These are phyloP conservation scores for Ulmus americana DNA, from an alignment of 331 rosid species.

Conservation along the genomic window DNA sequence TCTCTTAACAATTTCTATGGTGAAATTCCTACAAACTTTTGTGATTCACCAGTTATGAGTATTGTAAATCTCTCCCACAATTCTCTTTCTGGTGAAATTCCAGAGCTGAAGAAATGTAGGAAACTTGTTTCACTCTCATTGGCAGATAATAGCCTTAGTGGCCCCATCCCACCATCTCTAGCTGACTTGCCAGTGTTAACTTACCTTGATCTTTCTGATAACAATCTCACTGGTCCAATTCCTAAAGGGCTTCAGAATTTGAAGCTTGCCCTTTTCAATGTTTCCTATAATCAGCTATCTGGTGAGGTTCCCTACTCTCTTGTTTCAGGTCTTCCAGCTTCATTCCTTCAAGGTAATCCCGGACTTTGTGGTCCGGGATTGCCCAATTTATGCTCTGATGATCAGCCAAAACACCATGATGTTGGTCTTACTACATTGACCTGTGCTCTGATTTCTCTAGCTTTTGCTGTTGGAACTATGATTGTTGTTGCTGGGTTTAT, in stretches of 20 bases:
- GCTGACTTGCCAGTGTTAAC: slow-evolving; percentile 81
- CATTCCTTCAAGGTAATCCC: slow-evolving; percentile 86
- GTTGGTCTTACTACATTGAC: slow-evolving; percentile 51
- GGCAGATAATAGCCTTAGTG: slow-evolving; percentile 65
- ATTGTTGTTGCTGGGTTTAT: slow-evolving; percentile 55
- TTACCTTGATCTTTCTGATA: slow-evolving; percentile 88
- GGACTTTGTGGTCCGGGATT: slow-evolving; percentile 85
- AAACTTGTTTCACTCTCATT: slow-evolving; percentile 80
- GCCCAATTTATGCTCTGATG: slow-evolving; percentile 60
- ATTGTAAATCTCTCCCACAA: slow-evolving; percentile 84
- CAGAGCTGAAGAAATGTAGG: slow-evolving; percentile 63
- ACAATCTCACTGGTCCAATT: slow-evolving; percentile 81
- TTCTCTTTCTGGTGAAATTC: slow-evolving; percentile 75
- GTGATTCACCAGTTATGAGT: slow-evolving; percentile 95
- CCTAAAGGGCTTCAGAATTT: slow-evolving; percentile 83
- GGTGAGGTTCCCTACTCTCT: slow-evolving; percentile 76
- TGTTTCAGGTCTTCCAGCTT: slow-evolving; percentile 89
- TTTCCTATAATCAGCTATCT: slow-evolving; percentile 77
- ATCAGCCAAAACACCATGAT: slow-evolving; percentile 34
- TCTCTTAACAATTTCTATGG: slow-evolving; percentile 72
- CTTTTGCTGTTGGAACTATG: slow-evolving; percentile 58
- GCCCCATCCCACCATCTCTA: slow-evolving; percentile 67
- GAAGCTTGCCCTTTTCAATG: slow-evolving; percentile 95
- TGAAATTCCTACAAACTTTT: slow-evolving; percentile 69
- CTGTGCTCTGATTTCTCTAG: slow-evolving; percentile 60